Evolutionary conservation across 805 yeast species (phyloP).

Genomic region (Candida verbasci): DNA sequence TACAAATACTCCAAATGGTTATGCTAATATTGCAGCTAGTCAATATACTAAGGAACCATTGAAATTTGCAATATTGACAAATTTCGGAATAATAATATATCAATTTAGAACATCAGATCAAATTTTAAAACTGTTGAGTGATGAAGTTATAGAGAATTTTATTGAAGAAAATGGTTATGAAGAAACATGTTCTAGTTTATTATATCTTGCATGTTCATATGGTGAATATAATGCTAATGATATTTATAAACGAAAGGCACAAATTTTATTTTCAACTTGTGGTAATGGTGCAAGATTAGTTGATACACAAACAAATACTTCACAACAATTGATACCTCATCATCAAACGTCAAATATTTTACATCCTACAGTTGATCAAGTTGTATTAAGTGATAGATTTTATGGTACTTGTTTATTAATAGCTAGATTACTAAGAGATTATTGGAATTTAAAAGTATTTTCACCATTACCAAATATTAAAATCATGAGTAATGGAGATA

Average conservation of each 20-base stretch:
- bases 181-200: slow-evolving; percentile 86
- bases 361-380: slow-evolving; percentile 57
- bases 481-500: slow-evolving; percentile 31
- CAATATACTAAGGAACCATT: slow-evolving; percentile 69
- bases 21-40: slow-evolving; percentile 80
- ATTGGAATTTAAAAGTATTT: slow-evolving; percentile 77
- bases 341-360: slow-evolving; percentile 11
- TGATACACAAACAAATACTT: slow-evolving; percentile 14
- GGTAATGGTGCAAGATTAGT: slow-evolving; percentile 47
- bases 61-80: slow-evolving; percentile 78
- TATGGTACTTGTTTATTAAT: slow-evolving; percentile 80
- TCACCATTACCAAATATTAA: slow-evolving; percentile 39
- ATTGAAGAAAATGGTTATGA: slow-evolving; percentile 77
- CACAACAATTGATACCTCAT: slow-evolving; percentile 7
- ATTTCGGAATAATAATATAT: slow-evolving; percentile 70
- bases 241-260: slow-evolving; percentile 42
- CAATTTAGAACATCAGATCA: slow-evolving; percentile 78
- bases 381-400: slow-evolving; percentile 86
- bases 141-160: slow-evolving; percentile 61
- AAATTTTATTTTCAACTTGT: slow-evolving; percentile 47
- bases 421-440: slow-evolving; percentile 70
- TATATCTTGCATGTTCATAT: slow-evolving; percentile 76
- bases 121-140: slow-evolving; percentile 66
- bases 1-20: slow-evolving; percentile 72
- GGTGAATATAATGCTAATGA: slow-evolving; percentile 50